Evolutionary conservation across 495 filamentous ascomycete species (phyloP), one percentile per base, ranked within the genome.

Genomic region (Lasiosphaeriaceae sp.): DNA sequence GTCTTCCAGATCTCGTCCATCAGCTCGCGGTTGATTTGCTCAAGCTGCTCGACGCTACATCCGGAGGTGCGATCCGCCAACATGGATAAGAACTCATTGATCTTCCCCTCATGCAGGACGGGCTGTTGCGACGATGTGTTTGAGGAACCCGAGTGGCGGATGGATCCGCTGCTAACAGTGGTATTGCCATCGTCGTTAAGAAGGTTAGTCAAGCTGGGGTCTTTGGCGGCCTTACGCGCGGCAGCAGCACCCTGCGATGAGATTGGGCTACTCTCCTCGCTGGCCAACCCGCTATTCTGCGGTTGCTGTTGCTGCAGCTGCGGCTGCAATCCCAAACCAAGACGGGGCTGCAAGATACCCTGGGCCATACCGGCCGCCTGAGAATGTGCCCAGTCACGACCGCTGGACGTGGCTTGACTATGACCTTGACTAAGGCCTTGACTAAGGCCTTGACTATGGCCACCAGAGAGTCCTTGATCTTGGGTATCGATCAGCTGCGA

Each of bases 11-110:
- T 76, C 43, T 83, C 82, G 57, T 92, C 86, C 93, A 97, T 97
- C 64, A 96, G 72, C 54, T 83, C 84, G n/a, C 92, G 85, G 66
- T 90, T 90, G 67, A 96, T 83, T 69, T 96, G 92, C 74, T 97
- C 93, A 26, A 98, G 78, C 68, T 98, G 95, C 72, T 97, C 94
- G 39, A 98, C 86, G 2, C 84, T 88, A 72, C 85, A 92, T 0
- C 92, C 92, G 43, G 86, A 87, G 8, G 88, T 89, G 29, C 80
- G 78, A 16, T 80, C 68, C 0, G 83, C 81, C 20, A 96, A 70
- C 24, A 79, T 68, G 0, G 75, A 62, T 50, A 88, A 78, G 34
- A 96, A 77, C 14, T 75, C 63, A 11, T 78, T 66, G 39, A 89
- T 66, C 37, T 77, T 73, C 0, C 63, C 56, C 9, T 80, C 76